Evolutionary conservation across 2,329 filamentous ascomycete species (phyloP).

Genomic region (Claviceps humidiphila): DNA sequence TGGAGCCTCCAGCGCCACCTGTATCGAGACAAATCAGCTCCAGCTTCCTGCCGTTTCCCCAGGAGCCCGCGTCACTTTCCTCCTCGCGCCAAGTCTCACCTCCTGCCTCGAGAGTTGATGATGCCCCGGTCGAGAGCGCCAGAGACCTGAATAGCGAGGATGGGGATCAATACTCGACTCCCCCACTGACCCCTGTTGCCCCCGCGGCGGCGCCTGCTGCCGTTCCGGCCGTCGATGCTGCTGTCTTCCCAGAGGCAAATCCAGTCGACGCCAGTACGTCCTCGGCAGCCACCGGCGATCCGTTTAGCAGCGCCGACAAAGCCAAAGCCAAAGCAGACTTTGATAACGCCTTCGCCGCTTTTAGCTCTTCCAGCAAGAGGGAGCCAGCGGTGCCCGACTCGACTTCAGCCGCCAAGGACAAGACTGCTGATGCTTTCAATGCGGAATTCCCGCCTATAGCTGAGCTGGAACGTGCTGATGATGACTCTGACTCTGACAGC

Average conservation of each 20-base stretch:
- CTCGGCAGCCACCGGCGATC: constrained; percentile 23
- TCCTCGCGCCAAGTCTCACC: constrained; percentile 70
- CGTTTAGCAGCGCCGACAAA: constrained; percentile 40
- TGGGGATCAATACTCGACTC: constrained; percentile 12
- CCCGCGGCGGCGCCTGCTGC: constrained; percentile 14
- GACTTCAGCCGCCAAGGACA: constrained; percentile 21
- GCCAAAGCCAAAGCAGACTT: constrained; percentile 66
- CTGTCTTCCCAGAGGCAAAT: constrained; percentile 5
- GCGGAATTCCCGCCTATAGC: constrained; percentile 87
- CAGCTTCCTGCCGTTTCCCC: constrained; percentile 58
- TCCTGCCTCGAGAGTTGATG: constrained; percentile 45
- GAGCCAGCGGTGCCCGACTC: constrained; percentile 27
- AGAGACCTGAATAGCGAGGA: constrained; percentile 10
- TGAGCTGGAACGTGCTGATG: constrained; percentile 68
- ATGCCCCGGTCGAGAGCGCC: constrained; percentile 21
- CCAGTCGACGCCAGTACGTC: constrained; percentile 7
- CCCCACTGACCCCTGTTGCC: constrained; percentile 13
- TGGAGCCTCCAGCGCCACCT: constrained; percentile 48
- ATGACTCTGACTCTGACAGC: constrained; percentile 70
- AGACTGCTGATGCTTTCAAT: constrained; percentile 42
- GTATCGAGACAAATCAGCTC: constrained; percentile 69
- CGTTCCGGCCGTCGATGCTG: constrained; percentile 7
- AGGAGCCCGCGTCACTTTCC: constrained; percentile 53
- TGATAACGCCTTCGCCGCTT: constrained; percentile 72
- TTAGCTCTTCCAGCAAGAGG: constrained; percentile 39